These are phyloP conservation scores for Fusarium sp. DNA, from an alignment of 2,329 filamentous ascomycete genomes.

Conservation along the genomic window DNA sequence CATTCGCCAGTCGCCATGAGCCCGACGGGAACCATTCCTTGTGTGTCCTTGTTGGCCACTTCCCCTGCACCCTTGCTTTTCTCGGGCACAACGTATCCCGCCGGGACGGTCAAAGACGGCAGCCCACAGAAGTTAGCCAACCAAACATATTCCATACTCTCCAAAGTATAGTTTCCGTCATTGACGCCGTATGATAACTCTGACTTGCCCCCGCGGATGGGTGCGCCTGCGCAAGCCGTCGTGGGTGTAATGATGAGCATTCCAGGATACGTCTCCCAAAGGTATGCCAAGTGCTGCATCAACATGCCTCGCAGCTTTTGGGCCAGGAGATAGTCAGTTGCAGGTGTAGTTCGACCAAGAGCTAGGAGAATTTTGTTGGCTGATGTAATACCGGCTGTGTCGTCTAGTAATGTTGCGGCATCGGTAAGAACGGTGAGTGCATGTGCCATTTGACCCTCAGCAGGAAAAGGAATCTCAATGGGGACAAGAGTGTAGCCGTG, in stretches of 20 bases:
- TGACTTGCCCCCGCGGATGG: constrained; percentile 52
- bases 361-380: constrained; percentile 78
- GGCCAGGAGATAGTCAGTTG: constrained; percentile 77
- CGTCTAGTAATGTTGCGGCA: constrained; percentile 61
- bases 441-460: constrained; percentile 80
- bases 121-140: constrained; percentile 67
- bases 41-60: constrained; percentile 51
- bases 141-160: constrained; percentile 67
- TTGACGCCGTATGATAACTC: constrained; percentile 61
- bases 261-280: constrained; percentile 77
- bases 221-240: constrained; percentile 66
- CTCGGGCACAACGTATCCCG: constrained; percentile 61
- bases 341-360: constrained; percentile 73
- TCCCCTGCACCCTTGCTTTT: constrained; percentile 49
- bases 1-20: constrained; percentile 71
- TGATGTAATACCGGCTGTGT: constrained; percentile 67
- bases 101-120: constrained; percentile 63
- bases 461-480: constrained; percentile 71
- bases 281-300: constrained; percentile 78
- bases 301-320: constrained; percentile 79
- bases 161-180: constrained; percentile 63
- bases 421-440: constrained; percentile 82
- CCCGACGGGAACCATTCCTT: constrained; percentile 65
- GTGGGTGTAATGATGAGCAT: constrained; percentile 82
- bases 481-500: constrained; percentile 69